Evolutionary conservation across 164 flowering plant genomes (phyloP).

Genomic region (Vitis riparia): DNA sequence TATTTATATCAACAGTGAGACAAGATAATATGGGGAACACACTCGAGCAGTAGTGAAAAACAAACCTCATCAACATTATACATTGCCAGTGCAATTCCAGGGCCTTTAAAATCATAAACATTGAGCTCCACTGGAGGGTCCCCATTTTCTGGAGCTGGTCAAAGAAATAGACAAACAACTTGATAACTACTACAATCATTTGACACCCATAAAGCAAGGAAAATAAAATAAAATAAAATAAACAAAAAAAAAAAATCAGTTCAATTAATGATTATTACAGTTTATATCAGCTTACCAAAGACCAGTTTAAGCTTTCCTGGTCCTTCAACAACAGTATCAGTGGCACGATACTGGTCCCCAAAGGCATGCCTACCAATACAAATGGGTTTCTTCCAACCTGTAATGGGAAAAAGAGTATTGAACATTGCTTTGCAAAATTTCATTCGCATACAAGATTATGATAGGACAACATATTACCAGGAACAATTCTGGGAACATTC

Average conservation of each 20-base stretch:
- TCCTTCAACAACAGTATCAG: conserved; percentile 73
- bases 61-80: conserved; percentile 95
- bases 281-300: conserved; percentile 62
- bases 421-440: background rate
- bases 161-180: conserved; percentile 7
- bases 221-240: background rate
- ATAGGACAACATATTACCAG: conserved; percentile 46
- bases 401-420: conserved; percentile 8
- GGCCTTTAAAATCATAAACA: conserved; percentile 83
- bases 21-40: background rate
- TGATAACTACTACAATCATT: no score
- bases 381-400: conserved; percentile 96
- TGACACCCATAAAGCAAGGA: no score
- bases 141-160: conserved; percentile 75
- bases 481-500: conserved; percentile 84
- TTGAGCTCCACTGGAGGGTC: conserved; percentile 62
- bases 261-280: background rate
- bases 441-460: background rate
- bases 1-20: background rate
- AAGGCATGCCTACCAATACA: conserved; percentile 99
- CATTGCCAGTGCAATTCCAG: conserved; percentile 95
- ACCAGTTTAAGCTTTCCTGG: conserved; percentile 97
- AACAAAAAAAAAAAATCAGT: background rate
- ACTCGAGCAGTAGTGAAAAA: background rate
- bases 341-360: conserved; percentile 98